Evolutionary conservation across 2,329 filamentous ascomycete species (phyloP).

Genomic region (Penicillium concentricum): DNA sequence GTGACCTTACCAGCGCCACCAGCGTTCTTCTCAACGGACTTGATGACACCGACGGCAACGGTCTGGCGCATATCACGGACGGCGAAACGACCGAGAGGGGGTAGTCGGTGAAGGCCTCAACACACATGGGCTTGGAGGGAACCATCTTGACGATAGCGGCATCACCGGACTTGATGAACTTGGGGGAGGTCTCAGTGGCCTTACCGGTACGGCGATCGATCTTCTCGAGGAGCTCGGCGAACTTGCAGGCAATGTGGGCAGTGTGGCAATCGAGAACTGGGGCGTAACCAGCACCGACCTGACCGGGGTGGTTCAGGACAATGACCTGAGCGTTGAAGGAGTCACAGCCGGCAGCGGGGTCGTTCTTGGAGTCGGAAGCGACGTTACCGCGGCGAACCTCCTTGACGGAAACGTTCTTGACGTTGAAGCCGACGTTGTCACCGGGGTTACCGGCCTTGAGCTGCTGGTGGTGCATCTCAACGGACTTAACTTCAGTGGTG

Average conservation of each 20-base stretch:
- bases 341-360: slow-evolving; percentile 83
- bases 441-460: slow-evolving; percentile 90
- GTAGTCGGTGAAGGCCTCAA: slow-evolving; percentile 99
- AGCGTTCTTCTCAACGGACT: slow-evolving; percentile 70
- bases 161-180: slow-evolving; percentile 99
- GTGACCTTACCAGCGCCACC: slow-evolving; percentile 60
- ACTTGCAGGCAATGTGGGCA: slow-evolving; percentile 99
- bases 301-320: slow-evolving; percentile 99
- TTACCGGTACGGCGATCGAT: slow-evolving; percentile 99
- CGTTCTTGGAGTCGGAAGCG: slow-evolving; percentile 99
- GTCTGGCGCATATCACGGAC: slow-evolving; percentile 86
- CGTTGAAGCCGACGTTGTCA: slow-evolving; percentile 99
- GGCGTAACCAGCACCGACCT: slow-evolving; percentile 98
- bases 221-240: slow-evolving; percentile 98
- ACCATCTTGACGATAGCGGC: slow-evolving; percentile 99
- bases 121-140: slow-evolving; percentile 99
- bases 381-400: slow-evolving; percentile 99
- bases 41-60: slow-evolving; percentile 47
- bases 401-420: slow-evolving; percentile 99
- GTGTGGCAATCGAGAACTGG: slow-evolving; percentile 99
- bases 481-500: slow-evolving; percentile 99
- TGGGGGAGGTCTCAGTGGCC: slow-evolving; percentile 84
- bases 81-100: slow-evolving; percentile 99
- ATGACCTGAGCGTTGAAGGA: slow-evolving; percentile 99
- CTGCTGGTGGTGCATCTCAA: slow-evolving; percentile 99